Evolutionary conservation across 108 stramenopile species (phyloP).

Genomic region (Skeletonema potamos): DNA sequence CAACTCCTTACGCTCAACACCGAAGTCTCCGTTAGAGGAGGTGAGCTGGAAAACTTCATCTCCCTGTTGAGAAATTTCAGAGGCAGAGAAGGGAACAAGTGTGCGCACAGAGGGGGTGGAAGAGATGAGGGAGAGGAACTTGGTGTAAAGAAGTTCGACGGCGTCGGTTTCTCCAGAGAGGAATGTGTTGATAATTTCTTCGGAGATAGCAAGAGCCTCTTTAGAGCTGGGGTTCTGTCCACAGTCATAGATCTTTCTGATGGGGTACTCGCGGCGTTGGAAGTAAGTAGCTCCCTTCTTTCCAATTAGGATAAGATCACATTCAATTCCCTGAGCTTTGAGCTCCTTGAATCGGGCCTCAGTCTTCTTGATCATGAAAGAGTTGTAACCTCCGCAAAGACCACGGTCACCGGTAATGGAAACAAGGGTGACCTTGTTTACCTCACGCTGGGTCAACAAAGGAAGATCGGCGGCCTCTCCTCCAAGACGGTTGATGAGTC

Average conservation of each 20-base stretch:
- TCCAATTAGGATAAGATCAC: slow-evolving; percentile 88
- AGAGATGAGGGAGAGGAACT: slow-evolving; percentile 93
- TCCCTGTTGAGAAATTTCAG: slow-evolving; percentile 86
- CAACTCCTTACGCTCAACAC: slow-evolving; percentile 79
- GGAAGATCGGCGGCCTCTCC: slow-evolving; percentile 91
- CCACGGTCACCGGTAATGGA: slow-evolving; percentile 94
- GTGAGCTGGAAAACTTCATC: slow-evolving; percentile 97
- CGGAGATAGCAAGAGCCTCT: slow-evolving; percentile 89
- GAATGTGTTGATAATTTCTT: slow-evolving; percentile 89
- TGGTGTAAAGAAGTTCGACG: slow-evolving; percentile 96
- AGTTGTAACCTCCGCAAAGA: slow-evolving; percentile 97
- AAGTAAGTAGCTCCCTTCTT: slow-evolving; percentile 93
- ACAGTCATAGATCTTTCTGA: slow-evolving; percentile 79
- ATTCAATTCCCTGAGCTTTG: slow-evolving; percentile 76
- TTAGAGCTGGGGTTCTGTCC: slow-evolving; percentile 91
- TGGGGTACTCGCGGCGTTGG: slow-evolving; percentile 73
- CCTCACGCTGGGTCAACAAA: slow-evolving; percentile 91
- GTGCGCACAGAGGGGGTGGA: slow-evolving; percentile 89
- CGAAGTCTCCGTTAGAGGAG: slow-evolving; percentile 79
- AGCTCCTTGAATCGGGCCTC: slow-evolving; percentile 89
- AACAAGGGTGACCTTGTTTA: slow-evolving; percentile 93
- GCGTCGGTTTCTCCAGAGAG: slow-evolving; percentile 93
- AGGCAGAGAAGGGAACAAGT: slow-evolving; percentile 94
- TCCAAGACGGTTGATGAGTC: slow-evolving; percentile 81
- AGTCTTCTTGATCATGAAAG: slow-evolving; percentile 95